These are phyloP conservation scores for Homolaphlyctis polyrhiza DNA, from an alignment of 371 early-diverging fungal species.

Conservation along the genomic window DNA sequence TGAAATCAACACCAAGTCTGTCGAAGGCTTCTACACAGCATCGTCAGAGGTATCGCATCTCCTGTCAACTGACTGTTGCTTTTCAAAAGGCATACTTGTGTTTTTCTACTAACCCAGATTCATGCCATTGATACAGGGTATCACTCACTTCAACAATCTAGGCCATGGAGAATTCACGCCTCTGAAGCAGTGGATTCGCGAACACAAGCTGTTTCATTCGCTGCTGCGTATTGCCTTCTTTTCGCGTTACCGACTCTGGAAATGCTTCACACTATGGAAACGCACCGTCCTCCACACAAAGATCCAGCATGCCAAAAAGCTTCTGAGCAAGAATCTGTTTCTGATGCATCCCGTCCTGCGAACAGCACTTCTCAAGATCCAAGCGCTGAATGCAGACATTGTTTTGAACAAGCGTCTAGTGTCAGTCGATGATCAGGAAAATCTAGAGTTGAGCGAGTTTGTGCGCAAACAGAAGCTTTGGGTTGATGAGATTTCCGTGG, in stretches of 20 bases:
- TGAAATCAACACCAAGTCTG: slow-evolving; percentile 25
- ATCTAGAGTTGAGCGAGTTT: slow-evolving; percentile 38
- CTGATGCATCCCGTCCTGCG: slow-evolving; percentile 39
- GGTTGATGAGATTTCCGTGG: slow-evolving; percentile 21
- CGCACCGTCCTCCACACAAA: slow-evolving; percentile 43
- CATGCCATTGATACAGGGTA: slow-evolving; percentile 28
- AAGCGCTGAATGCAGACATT: slow-evolving; percentile 24
- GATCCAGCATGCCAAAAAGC: slow-evolving; percentile 25
- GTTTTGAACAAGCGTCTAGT: slow-evolving; percentile 19
- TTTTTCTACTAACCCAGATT: slow-evolving; percentile 1
- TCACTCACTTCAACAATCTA: slow-evolving; percentile 34
- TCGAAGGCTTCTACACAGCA: slow-evolving; percentile 41
- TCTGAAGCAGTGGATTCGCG: slow-evolving; percentile 41
- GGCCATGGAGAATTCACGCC: slow-evolving; percentile 50
- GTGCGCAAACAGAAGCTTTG: slow-evolving; percentile 34
- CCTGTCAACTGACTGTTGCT: no score
- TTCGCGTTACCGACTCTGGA: slow-evolving; percentile 42
- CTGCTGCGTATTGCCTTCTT: slow-evolving; percentile 45
- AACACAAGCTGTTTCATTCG: slow-evolving; percentile 40
- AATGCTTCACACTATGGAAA: slow-evolving; percentile 47
- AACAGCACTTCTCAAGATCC: slow-evolving; percentile 25
- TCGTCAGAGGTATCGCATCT: slow-evolving; percentile 37
- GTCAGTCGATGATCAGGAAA: slow-evolving; percentile 18
- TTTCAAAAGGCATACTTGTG: background rate
- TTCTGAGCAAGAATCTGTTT: slow-evolving; percentile 38